These are phyloP conservation scores for Voacanga thouarsii DNA, from an alignment of 257 asterid species.

Conservation along the genomic window DNA sequence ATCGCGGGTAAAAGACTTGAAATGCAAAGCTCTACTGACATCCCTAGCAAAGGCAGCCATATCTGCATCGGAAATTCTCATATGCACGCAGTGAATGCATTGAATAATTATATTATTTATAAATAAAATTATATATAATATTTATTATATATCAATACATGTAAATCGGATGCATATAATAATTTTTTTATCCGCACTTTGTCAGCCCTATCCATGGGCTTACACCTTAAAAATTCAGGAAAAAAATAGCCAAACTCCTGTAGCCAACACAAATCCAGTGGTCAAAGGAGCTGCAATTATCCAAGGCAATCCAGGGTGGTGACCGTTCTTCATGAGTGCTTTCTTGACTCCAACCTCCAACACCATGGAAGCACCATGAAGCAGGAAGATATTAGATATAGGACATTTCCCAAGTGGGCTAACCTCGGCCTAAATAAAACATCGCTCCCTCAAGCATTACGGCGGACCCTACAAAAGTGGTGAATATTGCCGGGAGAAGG, in stretches of 20 bases:
- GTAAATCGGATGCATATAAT: too few relatives aligned
- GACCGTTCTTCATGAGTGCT: background rate
- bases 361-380: conserved; percentile 35
- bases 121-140: too few relatives aligned
- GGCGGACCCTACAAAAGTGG: conserved; percentile 31
- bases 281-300: conserved; percentile 11
- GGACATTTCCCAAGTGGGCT: conserved; percentile 38
- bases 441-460: conserved; percentile 38
- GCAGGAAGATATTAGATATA: conserved; percentile 38
- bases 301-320: conserved; percentile 5
- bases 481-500: conserved; percentile 23
- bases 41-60: conserved; percentile 13
- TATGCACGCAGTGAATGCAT: too few relatives aligned
- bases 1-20: background rate
- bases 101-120: too few relatives aligned
- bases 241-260: conserved; percentile 19
- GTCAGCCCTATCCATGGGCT: conserved; percentile 5
- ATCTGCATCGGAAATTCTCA: too few relatives aligned
- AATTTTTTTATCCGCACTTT: too few relatives aligned
- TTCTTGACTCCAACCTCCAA: conserved; percentile 35
- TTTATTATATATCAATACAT: too few relatives aligned
- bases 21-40: conserved; percentile 4
- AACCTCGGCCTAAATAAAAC: conserved; percentile 32
- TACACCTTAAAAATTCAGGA: conserved; percentile 15
- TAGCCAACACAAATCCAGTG: conserved; percentile 13